A percentile compares a stretch with the other conserved stretches of the same genome.
phyloP scores from a whole-genome alignment of 2,329 filamentous ascomycete genomes.

The Thelonectria blattea region DNA sequence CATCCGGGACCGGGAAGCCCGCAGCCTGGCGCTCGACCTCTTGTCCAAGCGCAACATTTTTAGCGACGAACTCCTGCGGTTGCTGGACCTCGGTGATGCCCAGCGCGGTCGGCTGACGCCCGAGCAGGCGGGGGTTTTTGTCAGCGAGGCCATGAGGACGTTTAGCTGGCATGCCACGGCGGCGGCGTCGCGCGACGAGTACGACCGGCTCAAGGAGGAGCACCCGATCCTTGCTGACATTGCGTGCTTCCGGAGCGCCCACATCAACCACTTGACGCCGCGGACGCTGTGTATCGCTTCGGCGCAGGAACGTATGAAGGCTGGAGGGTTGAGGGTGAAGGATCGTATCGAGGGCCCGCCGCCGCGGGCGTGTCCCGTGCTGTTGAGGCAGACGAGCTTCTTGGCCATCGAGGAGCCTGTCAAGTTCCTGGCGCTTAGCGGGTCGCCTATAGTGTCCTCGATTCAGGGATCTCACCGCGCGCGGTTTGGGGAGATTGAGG shows the following conservation, averaged over 20 bases:
- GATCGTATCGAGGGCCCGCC: constrained; percentile 59
- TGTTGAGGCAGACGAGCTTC: constrained; percentile 61
- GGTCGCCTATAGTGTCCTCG: constrained; percentile 35
- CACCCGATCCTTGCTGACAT: constrained; percentile 55
- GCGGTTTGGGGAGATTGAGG: constrained; percentile 59
- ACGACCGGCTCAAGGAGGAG: constrained; percentile 20
- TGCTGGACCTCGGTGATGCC: constrained; percentile 45
- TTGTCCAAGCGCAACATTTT: constrained; percentile 50
- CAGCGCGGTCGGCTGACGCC: constrained; percentile 38
- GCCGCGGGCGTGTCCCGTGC: constrained; percentile 48
- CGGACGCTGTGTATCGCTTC: constrained; percentile 21
- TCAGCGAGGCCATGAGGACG: constrained; percentile 35
- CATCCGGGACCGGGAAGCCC: constrained; percentile 40
- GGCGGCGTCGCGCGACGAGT: constrained; percentile 21
- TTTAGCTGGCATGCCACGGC: constrained; percentile 28
- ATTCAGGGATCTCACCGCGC: constrained; percentile 51
- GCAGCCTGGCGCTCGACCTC: constrained; percentile 42
- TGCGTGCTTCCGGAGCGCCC: constrained; percentile 43
- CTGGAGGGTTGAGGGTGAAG: constrained; percentile 50
- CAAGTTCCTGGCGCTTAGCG: constrained; percentile 41
- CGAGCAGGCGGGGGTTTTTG: constrained; percentile 45
- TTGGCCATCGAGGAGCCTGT: constrained; percentile 54
- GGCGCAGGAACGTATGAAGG: constrained; percentile 51
- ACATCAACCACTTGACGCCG: constrained; percentile 25
- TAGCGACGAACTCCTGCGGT: constrained; percentile 42